These are phyloP conservation scores for Aureobasidium melanogenum DNA, from an alignment of 2,329 filamentous ascomycete species.

Conservation along the genomic window DNA sequence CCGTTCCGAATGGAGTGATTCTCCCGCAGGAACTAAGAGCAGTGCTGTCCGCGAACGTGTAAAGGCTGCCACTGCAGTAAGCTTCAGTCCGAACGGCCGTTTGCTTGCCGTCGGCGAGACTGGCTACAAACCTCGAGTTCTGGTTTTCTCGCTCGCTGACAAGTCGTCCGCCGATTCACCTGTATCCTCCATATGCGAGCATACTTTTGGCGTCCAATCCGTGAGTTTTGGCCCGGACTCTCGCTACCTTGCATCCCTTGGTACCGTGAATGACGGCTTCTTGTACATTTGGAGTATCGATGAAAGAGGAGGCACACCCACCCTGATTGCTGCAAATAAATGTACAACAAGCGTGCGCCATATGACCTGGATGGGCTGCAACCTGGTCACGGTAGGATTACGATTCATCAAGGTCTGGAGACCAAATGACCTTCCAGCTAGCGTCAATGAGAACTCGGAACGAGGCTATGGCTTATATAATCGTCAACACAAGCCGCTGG, in stretches of 20 bases:
- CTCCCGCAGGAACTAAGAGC: conserved; percentile 50
- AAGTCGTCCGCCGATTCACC: conserved; percentile 74
- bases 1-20: conserved; percentile 48
- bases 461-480: conserved; percentile 12
- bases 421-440: conserved; percentile 47
- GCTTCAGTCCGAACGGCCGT: conserved; percentile 76
- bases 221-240: conserved; percentile 86
- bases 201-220: conserved; percentile 79
- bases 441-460: conserved; percentile 14
- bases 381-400: conserved; percentile 76
- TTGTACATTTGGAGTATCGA: conserved; percentile 87
- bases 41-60: conserved; percentile 88
- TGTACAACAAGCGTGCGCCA: conserved; percentile 79
- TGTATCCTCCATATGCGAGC: conserved; percentile 77
- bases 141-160: conserved; percentile 73
- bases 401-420: conserved; percentile 93
- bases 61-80: conserved; percentile 86
- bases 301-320: conserved; percentile 68
- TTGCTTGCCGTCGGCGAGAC: conserved; percentile 91
- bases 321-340: conserved; percentile 76
- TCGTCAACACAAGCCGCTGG: conserved; percentile 56
- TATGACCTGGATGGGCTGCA: conserved; percentile 85
- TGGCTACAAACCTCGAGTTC: conserved; percentile 81
- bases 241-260: conserved; percentile 78
- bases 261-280: conserved; percentile 85